Conservation (phyloP, 192 early-diverging fungal genomes). For the Phlyctochytrium bullatum region DNA sequence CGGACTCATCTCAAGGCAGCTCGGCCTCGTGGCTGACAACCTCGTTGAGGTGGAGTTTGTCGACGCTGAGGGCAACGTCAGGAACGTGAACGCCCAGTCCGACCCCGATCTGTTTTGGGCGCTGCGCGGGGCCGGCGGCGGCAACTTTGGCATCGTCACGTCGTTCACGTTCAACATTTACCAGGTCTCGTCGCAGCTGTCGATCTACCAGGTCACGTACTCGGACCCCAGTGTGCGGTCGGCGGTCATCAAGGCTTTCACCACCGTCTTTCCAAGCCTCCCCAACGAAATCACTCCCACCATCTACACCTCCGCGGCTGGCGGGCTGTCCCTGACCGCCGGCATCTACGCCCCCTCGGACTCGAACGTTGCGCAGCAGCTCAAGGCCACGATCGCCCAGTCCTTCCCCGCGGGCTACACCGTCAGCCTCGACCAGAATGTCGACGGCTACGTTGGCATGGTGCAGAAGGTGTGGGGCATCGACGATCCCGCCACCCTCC, state of each 20-base stretch:
- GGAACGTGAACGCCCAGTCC: slow-evolving; percentile 16
- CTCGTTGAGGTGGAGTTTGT: slow-evolving; percentile 21
- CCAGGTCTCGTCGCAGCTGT: neutral
- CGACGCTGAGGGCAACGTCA: slow-evolving; percentile 9
- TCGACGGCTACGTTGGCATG: slow-evolving; percentile 6
- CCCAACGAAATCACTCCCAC: slow-evolving; percentile 13
- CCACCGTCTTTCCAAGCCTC: neutral
- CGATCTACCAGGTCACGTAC: neutral
- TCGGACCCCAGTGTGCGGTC: neutral
- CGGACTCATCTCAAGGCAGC: slow-evolving; percentile 20
- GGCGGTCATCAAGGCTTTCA: neutral
- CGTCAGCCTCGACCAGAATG: neutral
- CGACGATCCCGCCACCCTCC: neutral
- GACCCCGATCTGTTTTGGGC: slow-evolving; percentile 20
- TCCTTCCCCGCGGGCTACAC: neutral
- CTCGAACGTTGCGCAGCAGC: neutral
- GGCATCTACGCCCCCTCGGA: neutral
- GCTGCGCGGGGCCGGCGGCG: slow-evolving; percentile 16
- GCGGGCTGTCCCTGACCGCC: neutral
- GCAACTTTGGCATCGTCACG: slow-evolving; percentile 30
- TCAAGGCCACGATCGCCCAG: neutral
- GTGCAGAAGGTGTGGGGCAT: neutral
- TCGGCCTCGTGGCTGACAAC: slow-evolving; percentile 22
- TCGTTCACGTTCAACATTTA: slow-evolving; percentile 18
- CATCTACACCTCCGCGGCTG: neutral